Percentiles rank a stretch among this genome's conserved stretches.
Evolutionary conservation across 2,329 filamentous ascomycete species (phyloP).

Genomic region (Hypoxylon sp.): DNA sequence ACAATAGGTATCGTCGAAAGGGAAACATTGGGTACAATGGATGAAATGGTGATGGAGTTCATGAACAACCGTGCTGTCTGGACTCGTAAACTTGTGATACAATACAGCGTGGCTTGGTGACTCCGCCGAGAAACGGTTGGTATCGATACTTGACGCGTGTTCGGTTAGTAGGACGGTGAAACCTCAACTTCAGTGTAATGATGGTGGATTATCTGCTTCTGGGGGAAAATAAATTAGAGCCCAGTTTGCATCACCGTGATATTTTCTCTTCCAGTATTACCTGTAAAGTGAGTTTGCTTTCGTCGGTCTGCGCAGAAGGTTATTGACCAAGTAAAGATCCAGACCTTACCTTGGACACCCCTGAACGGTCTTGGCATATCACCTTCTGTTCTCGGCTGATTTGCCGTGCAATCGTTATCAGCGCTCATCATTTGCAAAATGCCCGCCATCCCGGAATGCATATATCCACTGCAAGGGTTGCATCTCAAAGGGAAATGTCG

Average conservation of each 20-base stretch:
- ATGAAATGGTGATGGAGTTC: not conserved
- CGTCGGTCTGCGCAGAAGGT: slow-evolving; percentile 7
- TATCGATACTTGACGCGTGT: not conserved
- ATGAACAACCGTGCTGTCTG: slow-evolving; percentile 4
- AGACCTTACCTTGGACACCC: slow-evolving; percentile 18
- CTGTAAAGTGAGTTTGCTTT: slow-evolving; percentile 1
- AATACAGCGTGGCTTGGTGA: not conserved
- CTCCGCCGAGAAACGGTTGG: not conserved
- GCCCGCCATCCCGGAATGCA: slow-evolving; percentile 35
- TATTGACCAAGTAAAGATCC: slow-evolving; percentile 18
- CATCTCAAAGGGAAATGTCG: slow-evolving; percentile 36
- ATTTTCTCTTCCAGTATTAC: not conserved
- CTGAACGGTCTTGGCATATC: slow-evolving; percentile 39
- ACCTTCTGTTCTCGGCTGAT: slow-evolving; percentile 50
- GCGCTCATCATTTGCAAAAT: slow-evolving; percentile 36
- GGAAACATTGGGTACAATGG: not conserved
- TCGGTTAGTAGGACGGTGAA: not conserved
- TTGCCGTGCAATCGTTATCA: slow-evolving; percentile 43
- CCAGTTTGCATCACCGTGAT: not conserved
- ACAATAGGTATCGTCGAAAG: not conserved
- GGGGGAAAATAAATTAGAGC: not conserved
- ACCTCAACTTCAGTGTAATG: not conserved
- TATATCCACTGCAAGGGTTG: slow-evolving; percentile 37
- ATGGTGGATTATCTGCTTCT: not conserved
- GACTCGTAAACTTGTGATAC: not conserved